Base-by-base conservation (phyloP, 2,329 filamentous ascomycete species). In the Diaporthe capsici region DNA sequence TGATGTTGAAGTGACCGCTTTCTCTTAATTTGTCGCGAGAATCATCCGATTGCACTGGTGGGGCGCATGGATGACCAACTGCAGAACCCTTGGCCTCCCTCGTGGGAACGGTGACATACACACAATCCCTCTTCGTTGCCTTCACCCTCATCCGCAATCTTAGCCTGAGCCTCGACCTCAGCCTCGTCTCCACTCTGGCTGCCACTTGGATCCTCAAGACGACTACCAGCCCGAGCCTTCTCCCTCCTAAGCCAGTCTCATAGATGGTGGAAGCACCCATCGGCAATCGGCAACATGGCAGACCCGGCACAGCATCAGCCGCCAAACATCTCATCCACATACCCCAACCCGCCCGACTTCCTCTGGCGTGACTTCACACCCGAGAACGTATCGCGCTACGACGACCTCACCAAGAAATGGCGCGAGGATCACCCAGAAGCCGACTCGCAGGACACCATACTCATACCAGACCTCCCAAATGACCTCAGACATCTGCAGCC, bases 331-430 rank as follows among this genome's bases (percentile, higher is more conserved):
- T 86, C 87, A 63, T 84, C 89, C 34, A 91, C 93, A 55, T 98
- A 95, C 82, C 96, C 97, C 34, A 91, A 94, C 71, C 97, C 97
- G 37, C 97, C 97, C 37, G 92, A 93, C 0, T 98, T 98, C 86
- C 68, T 76, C 39, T 98, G 94, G 92, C 93, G 93, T 79, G 90
- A 94, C 83, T 98, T 98, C 85, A 98, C 95, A 0, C 84, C 91
- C 4, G 91, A 93, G 39, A 97, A 96, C 81, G 81, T 94, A 71
- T 85, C 90, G 20, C 91, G 91, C 5, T 84, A 90, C 73, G 83
- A 86, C 8, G 83, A 85, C 31, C 79, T 90, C 20, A 86, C 85
- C 70, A 82, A 83, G 61, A 80, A 85, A 1, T 82, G 86, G 75
- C 82, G 84, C 42, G 82, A 83, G 15, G 80, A 81, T 15, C 68